Percentiles rank a stretch among this genome's conserved stretches.
phyloP scores from a whole-genome alignment of 805 yeast genomes.

The Saturnispora bothae region DNA sequence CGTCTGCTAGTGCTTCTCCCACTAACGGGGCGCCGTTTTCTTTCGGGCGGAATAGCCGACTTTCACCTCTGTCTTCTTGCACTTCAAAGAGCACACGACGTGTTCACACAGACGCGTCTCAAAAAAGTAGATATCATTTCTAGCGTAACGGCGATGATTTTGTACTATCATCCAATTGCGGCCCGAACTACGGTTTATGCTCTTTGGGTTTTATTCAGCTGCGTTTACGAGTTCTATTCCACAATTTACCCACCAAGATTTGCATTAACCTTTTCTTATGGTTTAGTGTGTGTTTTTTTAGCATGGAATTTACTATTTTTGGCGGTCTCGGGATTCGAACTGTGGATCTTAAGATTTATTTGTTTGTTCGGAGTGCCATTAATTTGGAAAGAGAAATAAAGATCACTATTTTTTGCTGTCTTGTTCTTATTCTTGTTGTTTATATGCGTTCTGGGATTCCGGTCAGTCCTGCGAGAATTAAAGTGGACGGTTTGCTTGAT shows the following conservation, averaged over 20 bases:
- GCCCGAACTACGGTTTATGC: constrained; percentile 1
- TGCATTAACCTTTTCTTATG: neutral
- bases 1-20: constrained; percentile 4
- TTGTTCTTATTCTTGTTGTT: neutral
- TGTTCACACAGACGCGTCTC: neutral
- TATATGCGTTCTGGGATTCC: neutral
- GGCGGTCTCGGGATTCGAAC: neutral
- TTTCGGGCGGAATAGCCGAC: constrained; percentile 8
- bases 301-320: constrained; percentile 4
- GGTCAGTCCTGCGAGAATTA: constrained; percentile 2
- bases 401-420: neutral
- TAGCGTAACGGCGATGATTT: neutral
- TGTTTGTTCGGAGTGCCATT: constrained; percentile 3
- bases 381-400: constrained; percentile 4
- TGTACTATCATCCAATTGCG: constrained; percentile 2
- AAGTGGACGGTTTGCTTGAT: constrained; percentile 2
- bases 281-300: neutral
- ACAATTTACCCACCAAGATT: neutral
- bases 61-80: constrained; percentile 4
- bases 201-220: constrained; percentile 2
- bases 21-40: constrained; percentile 5
- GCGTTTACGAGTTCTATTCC: constrained; percentile 1
- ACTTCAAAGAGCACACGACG: neutral
- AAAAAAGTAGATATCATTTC: neutral
- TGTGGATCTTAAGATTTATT: constrained; percentile 3